These are phyloP conservation scores for Lentinula edodes DNA, from an alignment of 768 basidiomycete species.

Conservation along the genomic window DNA sequence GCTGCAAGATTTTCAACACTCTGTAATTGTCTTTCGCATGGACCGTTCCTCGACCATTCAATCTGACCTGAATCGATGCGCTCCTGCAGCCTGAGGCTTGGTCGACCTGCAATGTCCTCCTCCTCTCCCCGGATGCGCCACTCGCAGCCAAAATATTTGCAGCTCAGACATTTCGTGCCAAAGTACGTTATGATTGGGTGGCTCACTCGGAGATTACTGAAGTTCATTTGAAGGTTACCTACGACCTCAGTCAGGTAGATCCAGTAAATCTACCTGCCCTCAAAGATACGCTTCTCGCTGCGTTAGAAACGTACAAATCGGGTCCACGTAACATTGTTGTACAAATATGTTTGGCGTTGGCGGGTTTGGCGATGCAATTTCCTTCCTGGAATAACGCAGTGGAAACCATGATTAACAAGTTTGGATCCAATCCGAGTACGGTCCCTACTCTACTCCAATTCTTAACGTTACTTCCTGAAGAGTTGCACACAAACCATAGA, in stretches of 20 bases:
- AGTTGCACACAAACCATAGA: conserved; percentile 74
- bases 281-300: conserved; percentile 80
- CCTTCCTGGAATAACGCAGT: conserved; percentile 82
- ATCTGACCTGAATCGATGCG: conserved; percentile 61
- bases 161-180: conserved; percentile 92
- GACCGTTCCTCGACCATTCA: conserved; percentile 53
- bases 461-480: conserved; percentile 87
- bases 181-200: conserved; percentile 48
- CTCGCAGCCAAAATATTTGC: conserved; percentile 85
- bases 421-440: conserved; percentile 78
- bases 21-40: conserved; percentile 85
- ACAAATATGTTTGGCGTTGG: conserved; percentile 85
- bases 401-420: conserved; percentile 72
- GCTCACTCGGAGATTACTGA: conserved; percentile 14
- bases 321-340: conserved; percentile 83
- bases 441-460: conserved; percentile 87
- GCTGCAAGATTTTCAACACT: conserved; percentile 99
- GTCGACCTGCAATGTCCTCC: conserved; percentile 89
- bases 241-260: conserved; percentile 89
- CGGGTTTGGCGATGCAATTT: conserved; percentile 88
- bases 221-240: conserved; percentile 70
- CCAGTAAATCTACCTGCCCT: conserved; percentile 66
- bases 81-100: conserved; percentile 91
- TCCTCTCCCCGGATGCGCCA: conserved; percentile 75
- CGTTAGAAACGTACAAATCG: conserved; percentile 62